Conservation (phyloP, 1,284 basidiomycete species). For the Erythrobasidium hasegawianum region DNA sequence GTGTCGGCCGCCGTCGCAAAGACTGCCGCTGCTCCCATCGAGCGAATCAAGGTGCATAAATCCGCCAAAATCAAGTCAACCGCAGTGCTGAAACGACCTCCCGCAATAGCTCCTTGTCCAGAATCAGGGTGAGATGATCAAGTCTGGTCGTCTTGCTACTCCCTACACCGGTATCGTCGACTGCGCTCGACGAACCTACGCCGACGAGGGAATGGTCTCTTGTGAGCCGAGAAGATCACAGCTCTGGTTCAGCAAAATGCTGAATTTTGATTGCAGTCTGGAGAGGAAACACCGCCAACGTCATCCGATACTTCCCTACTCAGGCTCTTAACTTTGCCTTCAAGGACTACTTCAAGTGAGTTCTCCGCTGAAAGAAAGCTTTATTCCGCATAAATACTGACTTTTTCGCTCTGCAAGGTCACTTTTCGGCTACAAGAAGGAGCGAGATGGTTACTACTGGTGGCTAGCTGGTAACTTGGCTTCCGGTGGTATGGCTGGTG, state of each 20-base stretch:
- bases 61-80: not conserved
- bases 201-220: conserved; percentile 83
- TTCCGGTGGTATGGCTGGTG: conserved; percentile 65
- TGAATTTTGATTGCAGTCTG: conserved; percentile 56
- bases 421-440: conserved; percentile 40
- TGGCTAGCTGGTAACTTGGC: conserved; percentile 65
- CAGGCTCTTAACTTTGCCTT: conserved; percentile 81
- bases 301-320: conserved; percentile 97
- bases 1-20: conserved; percentile 73
- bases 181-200: conserved; percentile 81
- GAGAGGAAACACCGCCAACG: conserved; percentile 96
- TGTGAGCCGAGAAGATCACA: conserved; percentile 39
- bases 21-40: conserved; percentile 96
- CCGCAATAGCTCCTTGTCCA: conserved; percentile 73
- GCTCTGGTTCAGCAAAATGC: not conserved
- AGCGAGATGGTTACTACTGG: conserved; percentile 46
- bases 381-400: not conserved
- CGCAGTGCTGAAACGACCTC: conserved; percentile 11
- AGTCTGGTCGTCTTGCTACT: conserved; percentile 47
- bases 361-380: conserved; percentile 56
- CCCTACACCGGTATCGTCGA: conserved; percentile 86
- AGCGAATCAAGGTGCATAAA: conserved; percentile 76
- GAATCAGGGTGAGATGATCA: conserved; percentile 66
- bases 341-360: conserved; percentile 91
- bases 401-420: conserved; percentile 1